Base-by-base conservation (phyloP, 192 early-diverging fungal genomes). In the Backusella morwellensis region DNA sequence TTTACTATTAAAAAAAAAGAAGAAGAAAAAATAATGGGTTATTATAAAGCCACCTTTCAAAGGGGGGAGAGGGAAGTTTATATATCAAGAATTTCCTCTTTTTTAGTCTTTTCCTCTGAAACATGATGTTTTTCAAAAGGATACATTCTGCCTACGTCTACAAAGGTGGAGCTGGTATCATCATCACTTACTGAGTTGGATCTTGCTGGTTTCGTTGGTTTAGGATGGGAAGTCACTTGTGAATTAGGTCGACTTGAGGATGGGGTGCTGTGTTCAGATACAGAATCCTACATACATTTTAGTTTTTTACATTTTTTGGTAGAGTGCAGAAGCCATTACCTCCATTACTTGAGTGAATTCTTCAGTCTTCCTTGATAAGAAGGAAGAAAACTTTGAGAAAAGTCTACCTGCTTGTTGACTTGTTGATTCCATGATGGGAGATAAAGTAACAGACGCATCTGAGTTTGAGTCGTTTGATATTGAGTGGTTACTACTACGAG, bases 311-410 rank as follows among this genome's bases (percentile, higher is more conserved):
- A 32, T 32, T 32, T 32, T 32, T 32, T 32, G 32, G 1, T 32
- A 32, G 2, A 32, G 3, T 32, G 32, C 32, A 32, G 32, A 32
- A 32, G 32, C 2, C 32, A 32, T 32, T 80, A 85, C 87, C 23
- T 84, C 77, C 59, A 86, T 82, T 11, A 78, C 81, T 35, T 82
- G 80, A 3, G 83, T 59, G 41, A 86, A 72, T 41, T 88, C 87
- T 40, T 83, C 84, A 70, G 84, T 80, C 32, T 86, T 86, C 0
- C 83, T 68, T 21, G 78, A 75, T 35, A 88, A 80, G 63, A 88
- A 88, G 32, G 83, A 83, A 0, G 83, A 85, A 54, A 88, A 78
- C 40, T 83, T 86, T 0, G 85, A 82, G 26, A 88, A 81, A 66
- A 88, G 77, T 8, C 84, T 80, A 2, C 81, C 85, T 12, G 87